Evolutionary conservation across 2,329 filamentous ascomycete species (phyloP).

Genomic region (Balansia obtecta): DNA sequence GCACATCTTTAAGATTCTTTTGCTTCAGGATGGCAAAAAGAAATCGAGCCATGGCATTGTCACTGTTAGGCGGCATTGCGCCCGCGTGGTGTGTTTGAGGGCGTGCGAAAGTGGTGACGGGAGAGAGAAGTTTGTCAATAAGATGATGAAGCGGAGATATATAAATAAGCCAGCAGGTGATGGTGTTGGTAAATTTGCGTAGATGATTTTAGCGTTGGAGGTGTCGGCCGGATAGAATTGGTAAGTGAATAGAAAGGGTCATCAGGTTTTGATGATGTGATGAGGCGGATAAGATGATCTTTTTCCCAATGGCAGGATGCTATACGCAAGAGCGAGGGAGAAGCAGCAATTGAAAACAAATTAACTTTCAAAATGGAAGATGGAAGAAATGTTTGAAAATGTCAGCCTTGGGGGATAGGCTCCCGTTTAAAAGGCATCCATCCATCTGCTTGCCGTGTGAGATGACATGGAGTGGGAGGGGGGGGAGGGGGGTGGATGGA

Average conservation of each 20-base stretch:
- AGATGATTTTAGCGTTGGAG: not conserved
- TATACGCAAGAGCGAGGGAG: not conserved
- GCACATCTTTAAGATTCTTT: constrained; percentile 48
- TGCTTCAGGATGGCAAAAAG: constrained; percentile 48
- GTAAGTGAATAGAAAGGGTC: not conserved
- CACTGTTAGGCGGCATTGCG: constrained; percentile 39
- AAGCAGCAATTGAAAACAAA: not conserved
- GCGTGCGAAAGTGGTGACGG: not conserved
- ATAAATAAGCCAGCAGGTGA: not conserved
- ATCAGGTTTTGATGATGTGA: not conserved
- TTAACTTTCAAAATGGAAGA: not conserved
- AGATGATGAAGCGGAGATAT: not conserved
- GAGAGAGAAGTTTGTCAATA: not conserved
- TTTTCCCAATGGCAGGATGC: not conserved
- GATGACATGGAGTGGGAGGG: not conserved
- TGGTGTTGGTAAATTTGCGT: not conserved
- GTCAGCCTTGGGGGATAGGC: constrained; percentile 1
- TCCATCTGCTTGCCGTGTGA: not conserved
- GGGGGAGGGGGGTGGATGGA: constrained; percentile 1
- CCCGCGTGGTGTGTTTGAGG: not conserved
- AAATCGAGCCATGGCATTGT: constrained; percentile 44
- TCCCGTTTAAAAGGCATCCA: constrained; percentile 6
- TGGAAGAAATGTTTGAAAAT: not conserved
- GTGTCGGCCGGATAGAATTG: not conserved
- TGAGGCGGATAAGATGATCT: not conserved